Evolutionary conservation across 352 stramenopile species (phyloP).

Genomic region (Saprolegnia diclina): DNA sequence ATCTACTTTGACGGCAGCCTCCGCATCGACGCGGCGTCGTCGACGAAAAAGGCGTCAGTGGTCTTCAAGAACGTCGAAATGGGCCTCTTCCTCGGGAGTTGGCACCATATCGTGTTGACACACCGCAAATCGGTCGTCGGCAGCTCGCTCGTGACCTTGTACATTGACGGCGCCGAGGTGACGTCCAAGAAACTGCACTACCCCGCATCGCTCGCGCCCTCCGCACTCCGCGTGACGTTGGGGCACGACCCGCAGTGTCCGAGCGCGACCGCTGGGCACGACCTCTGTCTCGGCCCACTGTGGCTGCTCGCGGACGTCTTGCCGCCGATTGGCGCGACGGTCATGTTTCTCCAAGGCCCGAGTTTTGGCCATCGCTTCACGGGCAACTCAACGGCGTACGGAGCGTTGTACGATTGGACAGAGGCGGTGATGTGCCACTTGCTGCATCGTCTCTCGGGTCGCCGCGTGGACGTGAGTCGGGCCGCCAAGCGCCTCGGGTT

Average conservation of each 20-base stretch:
- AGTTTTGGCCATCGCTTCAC: slow-evolving; percentile 56
- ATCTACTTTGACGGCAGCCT: slow-evolving; percentile 70
- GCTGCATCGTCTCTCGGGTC: slow-evolving; percentile 49
- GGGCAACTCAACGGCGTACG: slow-evolving; percentile 46
- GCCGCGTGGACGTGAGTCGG: slow-evolving; percentile 47
- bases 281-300: slow-evolving; percentile 54
- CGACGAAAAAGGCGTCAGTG: slow-evolving; percentile 46
- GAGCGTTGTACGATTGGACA: slow-evolving; percentile 58
- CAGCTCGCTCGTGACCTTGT: slow-evolving; percentile 64
- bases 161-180: slow-evolving; percentile 66
- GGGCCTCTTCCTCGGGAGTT: slow-evolving; percentile 39
- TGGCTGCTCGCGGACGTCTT: slow-evolving; percentile 67
- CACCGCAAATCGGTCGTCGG: slow-evolving; percentile 66
- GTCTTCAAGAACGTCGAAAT: slow-evolving; percentile 65
- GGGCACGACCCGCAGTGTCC: slow-evolving; percentile 72
- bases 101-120: slow-evolving; percentile 68
- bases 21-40: slow-evolving; percentile 51
- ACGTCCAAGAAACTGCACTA: slow-evolving; percentile 69
- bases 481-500: slow-evolving; percentile 48
- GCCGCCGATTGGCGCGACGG: slow-evolving; percentile 36
- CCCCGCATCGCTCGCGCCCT: slow-evolving; percentile 41
- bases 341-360: slow-evolving; percentile 64
- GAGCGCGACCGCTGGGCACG: slow-evolving; percentile 51
- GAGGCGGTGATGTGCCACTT: slow-evolving; percentile 56
- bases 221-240: slow-evolving; percentile 55